Evolutionary conservation across 73 alveolate species (phyloP), one percentile per base, ranked within the genome.

Genomic region (Durusdinium trenchii): DNA sequence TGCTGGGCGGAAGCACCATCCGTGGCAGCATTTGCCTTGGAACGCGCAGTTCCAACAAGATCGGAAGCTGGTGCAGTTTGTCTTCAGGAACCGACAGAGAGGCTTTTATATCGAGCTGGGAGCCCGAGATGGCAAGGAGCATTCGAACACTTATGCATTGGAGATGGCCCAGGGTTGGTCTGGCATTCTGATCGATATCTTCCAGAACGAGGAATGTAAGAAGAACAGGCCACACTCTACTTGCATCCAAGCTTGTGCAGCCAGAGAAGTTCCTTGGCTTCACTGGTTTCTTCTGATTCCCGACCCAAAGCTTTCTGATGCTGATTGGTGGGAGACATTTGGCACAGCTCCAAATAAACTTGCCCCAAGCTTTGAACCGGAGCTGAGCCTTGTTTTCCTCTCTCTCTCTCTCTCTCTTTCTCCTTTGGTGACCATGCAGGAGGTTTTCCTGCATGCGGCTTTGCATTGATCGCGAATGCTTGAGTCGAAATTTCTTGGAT

Each of bases 101-200:
- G 89, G 89, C 38, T 78, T 42, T 78, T 78, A 38, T 43, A 40
- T 78, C 35, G 89, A 78, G 60, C 36, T 43, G 28, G 89, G 89
- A 12, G 89, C 89, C 26, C 61, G 61, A 30, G 89, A 78, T 78
- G 89, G 89, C 20, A 38, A 42, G 61, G 38, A 38, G 32, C 28
- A 38, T 12, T 78, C 89, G 38, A 78, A 78, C 60, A 78, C 89
- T 6, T 78, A 40, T 42, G 89, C 89, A 18, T 47, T 78, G 89
- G 89, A 78, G 36, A 35, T 6, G 20, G 89, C 57, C 89, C n/a
- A 28, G 60, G 35, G 35, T 28, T 78, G 89, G 89, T 78, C 89
- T 47, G 89, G 89, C 38, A 42, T 78, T 2, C 60, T 78, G 2
- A 43, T 78, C 54, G 89, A 78, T 4, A n/a, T 47, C 36, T 28